Base-by-base conservation (phyloP, 495 filamentous ascomycete genomes). In the Parathielavia hyrcaniae region DNA sequence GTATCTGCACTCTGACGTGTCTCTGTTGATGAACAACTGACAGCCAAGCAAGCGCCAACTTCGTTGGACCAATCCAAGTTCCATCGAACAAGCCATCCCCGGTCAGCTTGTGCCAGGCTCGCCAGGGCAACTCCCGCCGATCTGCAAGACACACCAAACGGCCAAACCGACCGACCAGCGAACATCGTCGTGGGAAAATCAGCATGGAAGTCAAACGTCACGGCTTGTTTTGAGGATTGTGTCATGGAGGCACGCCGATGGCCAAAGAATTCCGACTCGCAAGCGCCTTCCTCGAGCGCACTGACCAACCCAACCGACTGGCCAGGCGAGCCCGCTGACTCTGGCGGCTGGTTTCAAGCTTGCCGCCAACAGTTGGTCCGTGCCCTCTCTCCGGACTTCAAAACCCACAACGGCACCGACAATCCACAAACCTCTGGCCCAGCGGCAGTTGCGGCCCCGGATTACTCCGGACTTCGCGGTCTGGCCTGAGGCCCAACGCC, bases 101-200 rank as follows among this genome's bases (percentile, higher is more conserved):
- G 45, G 36, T 7, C 35, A 41, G 46, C 22, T 49, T n/a, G n/a
- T 43, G 34, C 54, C 54, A 23, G n/a, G n/a, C n/a, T n/a, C 50
- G 36, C 20, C 16, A 38, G 32, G 41, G 32, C 53, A 55, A 19
- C 41, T 55, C 30, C 17, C 13, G 53, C 43, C 43, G 44, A 48
- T 48, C 43, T 32, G 20, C 14, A 45, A 57, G 50, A 57, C 43
- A 44, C 48, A 44, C 53, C 53, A 56, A 56, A 44, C 43, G 8
- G 38, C 22, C 53, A 53, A 7, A 53, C n/a, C 36, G 43, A n/a
- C 41, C 30, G 36, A 12, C 48, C 17, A 38, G 35, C 32, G 26
- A 30, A 11, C 20, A 19, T 20, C 50, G 9, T 30, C 26, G 26
- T 30, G 26, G 26, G 6, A 17, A 38, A 39, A 53, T 53, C 36